phyloP scores from a whole-genome alignment of 768 basidiomycete species.

The Psilocybe tampanensis region DNA sequence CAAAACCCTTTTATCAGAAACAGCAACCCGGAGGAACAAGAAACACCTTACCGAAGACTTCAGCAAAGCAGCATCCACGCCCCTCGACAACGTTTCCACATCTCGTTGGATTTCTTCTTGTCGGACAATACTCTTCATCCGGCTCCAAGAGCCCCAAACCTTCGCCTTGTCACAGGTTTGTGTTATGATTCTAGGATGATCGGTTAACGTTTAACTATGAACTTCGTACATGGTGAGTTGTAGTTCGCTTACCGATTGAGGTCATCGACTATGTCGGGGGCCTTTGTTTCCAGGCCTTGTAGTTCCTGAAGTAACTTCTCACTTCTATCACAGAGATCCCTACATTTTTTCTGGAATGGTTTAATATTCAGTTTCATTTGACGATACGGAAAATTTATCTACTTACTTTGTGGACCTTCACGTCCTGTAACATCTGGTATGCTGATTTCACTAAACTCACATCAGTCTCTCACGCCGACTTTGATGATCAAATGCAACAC shows the following conservation, averaged over 20 bases:
- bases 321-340: background rate
- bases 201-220: background rate
- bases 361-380: background rate
- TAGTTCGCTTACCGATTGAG: background rate
- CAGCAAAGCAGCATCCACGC: background rate
- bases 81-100: background rate
- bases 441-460: background rate
- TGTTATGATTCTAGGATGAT: background rate
- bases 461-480: background rate
- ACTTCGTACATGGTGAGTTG: background rate
- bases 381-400: background rate
- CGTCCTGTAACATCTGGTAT: background rate
- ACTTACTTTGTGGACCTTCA: background rate
- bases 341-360: background rate
- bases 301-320: background rate
- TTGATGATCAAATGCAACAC: background rate
- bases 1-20: too few relatives aligned
- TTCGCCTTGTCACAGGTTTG: background rate
- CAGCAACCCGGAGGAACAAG: too few relatives aligned
- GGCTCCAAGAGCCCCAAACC: background rate
- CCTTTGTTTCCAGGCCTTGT: background rate
- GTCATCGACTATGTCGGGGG: background rate
- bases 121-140: background rate
- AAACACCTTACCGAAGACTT: background rate
- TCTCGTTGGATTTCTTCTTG: background rate